Evolutionary conservation across 257 asterid species (phyloP).

Genomic region (Nicotiana knightiana): DNA sequence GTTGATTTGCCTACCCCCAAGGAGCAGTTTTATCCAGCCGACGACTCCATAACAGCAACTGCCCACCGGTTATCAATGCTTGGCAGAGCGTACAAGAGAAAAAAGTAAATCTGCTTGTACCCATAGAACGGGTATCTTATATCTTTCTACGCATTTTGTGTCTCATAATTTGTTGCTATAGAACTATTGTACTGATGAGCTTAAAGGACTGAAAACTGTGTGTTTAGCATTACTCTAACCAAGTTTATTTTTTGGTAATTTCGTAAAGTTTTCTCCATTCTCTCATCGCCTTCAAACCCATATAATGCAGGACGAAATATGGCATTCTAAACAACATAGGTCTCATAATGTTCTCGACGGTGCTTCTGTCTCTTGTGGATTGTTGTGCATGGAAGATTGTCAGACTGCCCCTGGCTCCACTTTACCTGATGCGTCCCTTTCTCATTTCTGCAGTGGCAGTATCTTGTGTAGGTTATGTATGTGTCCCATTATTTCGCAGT

Average conservation of each 20-base stretch:
- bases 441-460: slow-evolving; percentile 47
- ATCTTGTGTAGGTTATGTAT: slow-evolving; percentile 65
- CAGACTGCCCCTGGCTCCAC: slow-evolving; percentile 82
- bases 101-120: slow-evolving; percentile 37
- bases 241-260: background rate
- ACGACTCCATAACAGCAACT: slow-evolving; percentile 56
- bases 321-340: slow-evolving; percentile 75
- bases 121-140: background rate
- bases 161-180: background rate
- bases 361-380: slow-evolving; percentile 65
- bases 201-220: background rate
- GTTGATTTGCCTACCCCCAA: slow-evolving; percentile 67
- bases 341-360: slow-evolving; percentile 40
- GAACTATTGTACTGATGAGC: background rate
- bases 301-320: slow-evolving; percentile 53
- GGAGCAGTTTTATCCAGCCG: slow-evolving; percentile 38
- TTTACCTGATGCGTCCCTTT: slow-evolving; percentile 69
- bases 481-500: slow-evolving; percentile 70
- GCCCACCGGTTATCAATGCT: slow-evolving; percentile 62
- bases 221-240: background rate
- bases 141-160: background rate
- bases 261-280: background rate
- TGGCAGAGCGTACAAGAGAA: slow-evolving; percentile 51
- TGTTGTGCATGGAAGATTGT: slow-evolving; percentile 84
- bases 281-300: background rate